Evolutionary conservation across 108 stramenopile species (phyloP), one percentile per base, ranked within the genome.

Genomic region (Skeletonema marinoi): DNA sequence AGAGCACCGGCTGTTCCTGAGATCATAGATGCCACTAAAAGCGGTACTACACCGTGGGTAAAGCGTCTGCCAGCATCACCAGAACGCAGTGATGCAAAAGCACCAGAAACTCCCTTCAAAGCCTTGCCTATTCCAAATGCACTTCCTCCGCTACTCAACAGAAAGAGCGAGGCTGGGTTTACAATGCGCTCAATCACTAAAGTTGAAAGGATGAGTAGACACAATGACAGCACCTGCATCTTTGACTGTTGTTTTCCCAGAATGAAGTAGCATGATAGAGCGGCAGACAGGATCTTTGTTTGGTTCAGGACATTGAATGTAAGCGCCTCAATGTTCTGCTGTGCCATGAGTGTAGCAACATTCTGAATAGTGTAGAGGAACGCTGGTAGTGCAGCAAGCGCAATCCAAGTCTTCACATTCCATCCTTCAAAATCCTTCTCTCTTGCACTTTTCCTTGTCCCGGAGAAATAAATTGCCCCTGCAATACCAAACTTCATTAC

Each of bases 261-360:
- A 16, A 97, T 30, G 14, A 97, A 71, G 81, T 79, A 97, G 35
- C 94, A 93, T 64, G 88, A 95, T 9, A 95, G 48, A 30, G 97
- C 97, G 10, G 96, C 94, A 50, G 87, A 88, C 21, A 97, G 59
- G 10, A 92, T 96, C 73, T 97, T 97, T n/a, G 94, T 96, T 72
- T 97, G 97, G 77, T 95, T 97, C 11, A 97, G 86, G 21, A 95
- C 87, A 74, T 93, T 93, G 85, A 86, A 97, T 6, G 89, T 91
- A 13, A 97, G 83, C 6, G 92, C 84, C 42, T 89, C 85, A 9
- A 97, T 77, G 62, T 90, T 81, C 59, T 88, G 86, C 59, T 94
- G 92, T 10, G 92, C 92, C 65, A 88, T 71, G 44, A 94, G 84
- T 30, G 78, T 68, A 14, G 88, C 87, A 29, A 88, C 65, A 68